Evolutionary conservation across 2,329 filamentous ascomycete genomes (phyloP).

Genomic region (Colletotrichum sp.): DNA sequence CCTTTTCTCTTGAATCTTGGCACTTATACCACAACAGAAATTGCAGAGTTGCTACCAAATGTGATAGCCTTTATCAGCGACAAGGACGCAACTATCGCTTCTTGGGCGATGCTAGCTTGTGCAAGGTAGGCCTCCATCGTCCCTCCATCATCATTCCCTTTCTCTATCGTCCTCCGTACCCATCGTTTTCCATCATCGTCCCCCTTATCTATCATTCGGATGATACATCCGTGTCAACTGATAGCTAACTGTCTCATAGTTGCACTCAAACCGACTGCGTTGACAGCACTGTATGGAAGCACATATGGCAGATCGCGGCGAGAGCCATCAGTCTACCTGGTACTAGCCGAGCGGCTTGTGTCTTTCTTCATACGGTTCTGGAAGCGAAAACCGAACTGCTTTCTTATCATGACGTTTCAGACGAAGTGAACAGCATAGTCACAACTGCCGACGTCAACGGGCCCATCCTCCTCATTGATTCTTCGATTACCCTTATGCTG

Average conservation of each 20-base stretch:
- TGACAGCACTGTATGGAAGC: slow-evolving; percentile 60
- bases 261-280: slow-evolving; percentile 29
- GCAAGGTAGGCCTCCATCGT: slow-evolving; percentile 63
- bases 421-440: slow-evolving; percentile 75
- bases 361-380: slow-evolving; percentile 73
- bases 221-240: background rate
- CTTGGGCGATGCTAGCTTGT: slow-evolving; percentile 86
- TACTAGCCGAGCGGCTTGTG: slow-evolving; percentile 79
- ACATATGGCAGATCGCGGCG: slow-evolving; percentile 76
- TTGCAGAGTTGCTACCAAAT: slow-evolving; percentile 60
- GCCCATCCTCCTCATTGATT: slow-evolving; percentile 79
- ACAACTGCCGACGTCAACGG: slow-evolving; percentile 82
- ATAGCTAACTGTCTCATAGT: slow-evolving; percentile 31
- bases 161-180: background rate
- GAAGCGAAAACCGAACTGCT: slow-evolving; percentile 66
- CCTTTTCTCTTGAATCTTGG: slow-evolving; percentile 59
- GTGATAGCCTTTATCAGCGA: slow-evolving; percentile 68
- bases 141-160: background rate
- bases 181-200: background rate
- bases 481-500: slow-evolving; percentile 75
- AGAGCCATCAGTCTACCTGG: slow-evolving; percentile 73
- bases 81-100: slow-evolving; percentile 69
- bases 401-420: slow-evolving; percentile 68
- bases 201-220: background rate
- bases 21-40: slow-evolving; percentile 53